Base-by-base conservation (phyloP, 2,329 filamentous ascomycete genomes). In the Endothia cerciana region DNA sequence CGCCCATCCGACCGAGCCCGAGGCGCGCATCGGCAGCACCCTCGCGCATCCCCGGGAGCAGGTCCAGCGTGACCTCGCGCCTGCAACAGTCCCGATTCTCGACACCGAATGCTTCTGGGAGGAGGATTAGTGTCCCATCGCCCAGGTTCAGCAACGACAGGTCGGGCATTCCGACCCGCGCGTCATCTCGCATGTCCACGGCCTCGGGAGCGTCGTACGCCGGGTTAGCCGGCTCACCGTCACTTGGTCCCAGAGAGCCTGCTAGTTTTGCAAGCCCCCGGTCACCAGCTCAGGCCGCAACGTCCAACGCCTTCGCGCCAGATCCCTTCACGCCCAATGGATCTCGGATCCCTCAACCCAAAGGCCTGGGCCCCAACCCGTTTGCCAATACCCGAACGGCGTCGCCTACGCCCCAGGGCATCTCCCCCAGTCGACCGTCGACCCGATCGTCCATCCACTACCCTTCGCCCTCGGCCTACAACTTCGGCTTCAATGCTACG, bases 231-330 rank as follows among this genome's bases (percentile, higher is more conserved):
- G 80, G 84, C 22, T 82, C 82, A 17, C 78, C 83, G 1, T 72
- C 73, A 4, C 72, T 83, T 38, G 75, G 74, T 1, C 67, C 76
- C 2, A 75, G 74, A 22, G 79, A 83, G 40, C 78, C 83, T 2
- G 86, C 87, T 2, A 87, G 85, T 59, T 83, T 83, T 65, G 85
- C 86, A 3, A 80, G 80, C 1, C 77, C 82, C 3, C 79, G 85
- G 13, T 82, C 82, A 2, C 77, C 68, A 71, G 56, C 4, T 68
- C 65, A 19, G 59, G 62, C 11, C 65, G 60, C 30, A 63, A 65
- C 47, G 17, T 62, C 71, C 1, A 72, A 72, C 33, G 70, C 70
- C 4, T 73, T 72, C 47, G 65, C 70, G 43, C 56, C 69, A 36
- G 68, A 55, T 30, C 36, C 28, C 33, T 22, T 17, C 36, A 41